Base-by-base conservation (phyloP, 345 rosid genomes). In the Heritiera littoralis region DNA sequence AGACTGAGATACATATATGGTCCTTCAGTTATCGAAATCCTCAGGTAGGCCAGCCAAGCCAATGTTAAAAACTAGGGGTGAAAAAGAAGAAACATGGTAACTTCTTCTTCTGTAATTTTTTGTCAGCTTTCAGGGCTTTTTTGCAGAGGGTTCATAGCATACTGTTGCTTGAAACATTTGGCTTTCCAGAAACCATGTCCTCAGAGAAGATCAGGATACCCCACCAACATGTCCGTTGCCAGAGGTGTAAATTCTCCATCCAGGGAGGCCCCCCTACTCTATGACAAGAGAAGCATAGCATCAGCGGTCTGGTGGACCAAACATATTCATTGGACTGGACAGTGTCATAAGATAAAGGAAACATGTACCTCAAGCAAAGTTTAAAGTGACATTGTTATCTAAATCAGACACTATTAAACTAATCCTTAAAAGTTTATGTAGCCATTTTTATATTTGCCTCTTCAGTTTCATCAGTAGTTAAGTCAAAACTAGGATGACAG, bases 251-350 rank as follows among this genome's bases (percentile, higher is more conserved):
- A 49, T 64, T 63, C 58, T 45, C 28, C 46, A 1, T 18, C 71
- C 45, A 46, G 71, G 15, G 71, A 5, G 32, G 70, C 60, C 60
- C 60, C 60, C 71, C 20, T 46, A 30, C 60, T 46, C 59, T 49
- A 40, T n/a, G 66, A 46, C 78, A 63, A 45, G 7, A 49, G 23
- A 38, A 30, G 49, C 40, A 32, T 60, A 65, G 49, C 73, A 75
- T 55, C 14, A 66, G 11, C 72, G 67, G 81, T 73, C 18, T 18
- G 1, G 55, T 66, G 78, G 78, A 67, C 76, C 81, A 70, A 43
- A 43, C 66, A 11, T 51, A 17, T 68, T 67, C 72, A 66, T 49
- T 49, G 13, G 76, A 67, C 49, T 56, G 28, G 20, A 77, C 72
- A 18, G 35, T 20, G 74, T 20, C 23, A 43, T 79, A 18, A n/a